Percentiles rank a stretch among this genome's conserved stretches.
phyloP scores from a whole-genome alignment of 768 basidiomycete genomes.

The Pseudohyphozyma bogoriensis region DNA sequence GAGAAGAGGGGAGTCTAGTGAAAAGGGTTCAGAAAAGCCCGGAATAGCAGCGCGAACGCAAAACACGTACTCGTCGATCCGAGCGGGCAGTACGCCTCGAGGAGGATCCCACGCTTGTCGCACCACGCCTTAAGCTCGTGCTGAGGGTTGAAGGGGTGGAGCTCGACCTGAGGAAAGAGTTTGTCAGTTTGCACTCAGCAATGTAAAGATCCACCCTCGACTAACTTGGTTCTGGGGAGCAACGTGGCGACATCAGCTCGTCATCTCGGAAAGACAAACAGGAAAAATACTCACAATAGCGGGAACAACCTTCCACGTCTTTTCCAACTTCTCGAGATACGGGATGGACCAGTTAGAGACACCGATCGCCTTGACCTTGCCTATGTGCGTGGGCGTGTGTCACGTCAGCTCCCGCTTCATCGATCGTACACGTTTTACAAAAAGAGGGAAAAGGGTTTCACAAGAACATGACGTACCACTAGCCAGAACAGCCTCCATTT shows the following conservation, averaged over 20 bases:
- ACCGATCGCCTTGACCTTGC: conserved; percentile 71
- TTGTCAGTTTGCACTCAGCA: conserved; percentile 4
- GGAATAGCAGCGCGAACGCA: no score
- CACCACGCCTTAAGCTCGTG: conserved; percentile 50
- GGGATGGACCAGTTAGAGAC: conserved; percentile 27
- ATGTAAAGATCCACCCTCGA: conserved; percentile 43
- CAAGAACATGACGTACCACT: no score
- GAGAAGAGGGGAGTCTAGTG: conserved; percentile 45
- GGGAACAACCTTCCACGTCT: conserved; percentile 4
- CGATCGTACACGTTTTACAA: no score
- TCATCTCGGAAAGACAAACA: conserved; percentile 54
- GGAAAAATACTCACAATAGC: no score
- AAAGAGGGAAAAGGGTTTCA: no score
- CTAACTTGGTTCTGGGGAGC: conserved; percentile 63
- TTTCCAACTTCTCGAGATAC: background rate
- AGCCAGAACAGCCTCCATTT: conserved; percentile 37
- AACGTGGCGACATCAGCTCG: conserved; percentile 48
- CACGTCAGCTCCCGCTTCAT: no score
- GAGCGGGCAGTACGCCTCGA: conserved; percentile 70
- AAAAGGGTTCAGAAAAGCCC: no score
- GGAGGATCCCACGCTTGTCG: conserved; percentile 49
- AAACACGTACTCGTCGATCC: conserved; percentile 42
- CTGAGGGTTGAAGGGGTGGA: conserved; percentile 63
- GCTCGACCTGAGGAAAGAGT: conserved; percentile 39
- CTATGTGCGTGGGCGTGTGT: no score